Percentiles rank a stretch among this genome's conserved stretches.
These are phyloP conservation scores for Fomitiporia mediterranea DNA, from an alignment of 1,284 basidiomycete species.

Conservation along the genomic window DNA sequence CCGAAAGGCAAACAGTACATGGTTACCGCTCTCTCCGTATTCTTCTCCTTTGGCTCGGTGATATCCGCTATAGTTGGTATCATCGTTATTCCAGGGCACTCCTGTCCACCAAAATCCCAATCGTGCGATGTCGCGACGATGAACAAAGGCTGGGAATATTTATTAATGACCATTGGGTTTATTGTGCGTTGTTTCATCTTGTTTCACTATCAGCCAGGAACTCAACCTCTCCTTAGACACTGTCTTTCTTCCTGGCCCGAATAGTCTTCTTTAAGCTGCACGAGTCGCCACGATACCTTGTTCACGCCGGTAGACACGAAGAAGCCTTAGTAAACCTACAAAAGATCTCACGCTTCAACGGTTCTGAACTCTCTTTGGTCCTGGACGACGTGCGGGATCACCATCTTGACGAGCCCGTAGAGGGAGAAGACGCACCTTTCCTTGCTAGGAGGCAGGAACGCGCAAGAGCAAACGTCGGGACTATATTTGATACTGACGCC, in stretches of 20 bases:
- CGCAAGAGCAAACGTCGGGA: conserved; percentile 10
- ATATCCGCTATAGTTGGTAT: conserved; percentile 77
- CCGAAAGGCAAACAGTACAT: conserved; percentile 89
- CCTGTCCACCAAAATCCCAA: conserved; percentile 42
- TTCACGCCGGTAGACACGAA: conserved; percentile 73
- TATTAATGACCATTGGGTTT: conserved; percentile 68
- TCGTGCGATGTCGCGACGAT: conserved; percentile 61
- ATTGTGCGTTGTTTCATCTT: conserved; percentile 61
- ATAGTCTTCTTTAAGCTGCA: conserved; percentile 88
- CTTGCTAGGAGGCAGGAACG: not conserved
- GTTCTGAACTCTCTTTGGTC: conserved; percentile 58
- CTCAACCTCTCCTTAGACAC: conserved; percentile 49
- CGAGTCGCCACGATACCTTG: conserved; percentile 90
- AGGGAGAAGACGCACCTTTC: conserved; percentile 11
- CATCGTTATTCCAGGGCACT: conserved; percentile 70
- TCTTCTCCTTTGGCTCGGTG: conserved; percentile 91
- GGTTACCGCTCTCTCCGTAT: conserved; percentile 91
- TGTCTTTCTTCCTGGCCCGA: conserved; percentile 81
- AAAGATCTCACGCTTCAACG: conserved; percentile 83
- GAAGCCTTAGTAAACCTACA: conserved; percentile 82
- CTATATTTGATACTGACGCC: conserved; percentile 22
- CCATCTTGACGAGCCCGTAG: conserved; percentile 14
- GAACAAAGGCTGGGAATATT: conserved; percentile 85
- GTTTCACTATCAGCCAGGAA: not conserved
- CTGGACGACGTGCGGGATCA: conserved; percentile 69